Percentiles rank a stretch among this genome's conserved stretches.
Conservation (phyloP, 2,329 filamentous ascomycete genomes). For the Scedosporium aurantiacum region DNA sequence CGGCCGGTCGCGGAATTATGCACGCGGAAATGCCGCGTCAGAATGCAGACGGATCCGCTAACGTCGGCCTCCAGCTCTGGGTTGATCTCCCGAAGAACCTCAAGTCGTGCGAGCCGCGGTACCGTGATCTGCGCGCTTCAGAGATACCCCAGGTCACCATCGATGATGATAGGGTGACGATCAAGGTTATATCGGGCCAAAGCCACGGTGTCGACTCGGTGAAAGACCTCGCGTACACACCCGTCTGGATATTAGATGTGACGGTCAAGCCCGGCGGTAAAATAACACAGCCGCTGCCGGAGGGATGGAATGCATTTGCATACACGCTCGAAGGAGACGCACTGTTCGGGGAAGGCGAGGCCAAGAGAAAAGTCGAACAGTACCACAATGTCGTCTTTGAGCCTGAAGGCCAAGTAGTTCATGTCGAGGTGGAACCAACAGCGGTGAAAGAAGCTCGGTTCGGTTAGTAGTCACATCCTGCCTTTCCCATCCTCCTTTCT, state of each 20-base stretch:
- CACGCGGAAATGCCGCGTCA: conserved; percentile 90
- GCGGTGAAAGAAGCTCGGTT: conserved; percentile 49
- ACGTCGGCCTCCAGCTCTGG: conserved; percentile 89
- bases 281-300: conserved; percentile 63
- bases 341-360: conserved; percentile 44
- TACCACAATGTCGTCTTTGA: conserved; percentile 90
- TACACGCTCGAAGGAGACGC: conserved; percentile 72
- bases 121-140: conserved; percentile 66
- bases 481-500: background rate
- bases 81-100: conserved; percentile 75
- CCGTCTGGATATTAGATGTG: conserved; percentile 90
- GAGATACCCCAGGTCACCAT: conserved; percentile 70
- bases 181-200: conserved; percentile 87
- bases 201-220: conserved; percentile 76
- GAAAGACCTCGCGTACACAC: conserved; percentile 87
- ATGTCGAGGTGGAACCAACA: conserved; percentile 55
- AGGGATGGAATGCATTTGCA: conserved; percentile 80
- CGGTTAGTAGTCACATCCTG: conserved; percentile 14
- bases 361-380: conserved; percentile 45
- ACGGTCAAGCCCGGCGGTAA: conserved; percentile 68
- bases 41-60: conserved; percentile 63
- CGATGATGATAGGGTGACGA: conserved; percentile 60
- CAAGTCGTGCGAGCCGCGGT: conserved; percentile 83
- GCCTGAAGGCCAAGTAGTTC: conserved; percentile 63
- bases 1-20: conserved; percentile 80